These are phyloP conservation scores for Ramichloridium luteum DNA, from an alignment of 2,329 filamentous ascomycete species.

Conservation along the genomic window DNA sequence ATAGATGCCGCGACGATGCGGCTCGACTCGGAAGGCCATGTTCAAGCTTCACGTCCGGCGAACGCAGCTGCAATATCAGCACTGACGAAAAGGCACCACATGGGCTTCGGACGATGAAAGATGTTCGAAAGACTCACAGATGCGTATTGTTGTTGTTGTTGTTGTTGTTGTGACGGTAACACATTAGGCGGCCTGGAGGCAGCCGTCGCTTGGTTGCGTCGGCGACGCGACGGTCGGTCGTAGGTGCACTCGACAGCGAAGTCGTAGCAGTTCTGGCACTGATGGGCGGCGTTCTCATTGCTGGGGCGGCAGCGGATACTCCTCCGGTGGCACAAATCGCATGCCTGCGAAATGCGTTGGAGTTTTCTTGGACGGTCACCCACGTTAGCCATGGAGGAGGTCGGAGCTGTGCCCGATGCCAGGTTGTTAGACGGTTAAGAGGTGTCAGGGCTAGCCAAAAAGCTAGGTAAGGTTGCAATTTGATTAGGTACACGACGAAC, in stretches of 20 bases:
- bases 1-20: not conserved
- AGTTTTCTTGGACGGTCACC: conserved; percentile 26
- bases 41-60: conserved; percentile 12
- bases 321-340: conserved; percentile 40
- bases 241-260: conserved; percentile 40
- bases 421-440: too few species aligned
- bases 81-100: not conserved
- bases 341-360: conserved; percentile 26
- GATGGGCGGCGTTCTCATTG: conserved; percentile 22
- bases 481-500: too few species aligned
- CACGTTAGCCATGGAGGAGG: too few species aligned
- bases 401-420: too few species aligned
- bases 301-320: conserved; percentile 34
- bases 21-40: conserved; percentile 1
- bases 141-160: conserved; percentile 2
- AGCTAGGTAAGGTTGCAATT: too few species aligned
- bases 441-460: too few species aligned
- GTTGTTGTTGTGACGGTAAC: conserved; percentile 13
- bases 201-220: conserved; percentile 14
- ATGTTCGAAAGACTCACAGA: too few species aligned
- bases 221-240: conserved; percentile 32
- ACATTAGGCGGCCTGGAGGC: conserved; percentile 15
- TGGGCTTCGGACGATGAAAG: not conserved
- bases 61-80: conserved; percentile 5
- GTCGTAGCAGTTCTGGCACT: conserved; percentile 40